Evolutionary conservation across 1,284 basidiomycete genomes (phyloP).

Genomic region (Phlebopus sp.): DNA sequence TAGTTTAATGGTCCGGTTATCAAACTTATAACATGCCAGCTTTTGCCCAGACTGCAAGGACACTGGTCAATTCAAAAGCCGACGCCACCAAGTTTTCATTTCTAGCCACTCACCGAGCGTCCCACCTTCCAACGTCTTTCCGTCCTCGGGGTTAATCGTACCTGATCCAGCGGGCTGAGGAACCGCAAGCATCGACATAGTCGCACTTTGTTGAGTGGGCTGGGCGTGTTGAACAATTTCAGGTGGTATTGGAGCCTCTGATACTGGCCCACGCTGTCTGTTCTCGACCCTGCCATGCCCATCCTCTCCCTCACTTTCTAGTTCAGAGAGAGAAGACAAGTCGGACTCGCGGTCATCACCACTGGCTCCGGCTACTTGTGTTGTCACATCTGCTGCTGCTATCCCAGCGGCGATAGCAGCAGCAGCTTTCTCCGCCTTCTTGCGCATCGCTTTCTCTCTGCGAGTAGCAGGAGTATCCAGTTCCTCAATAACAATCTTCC

Average conservation of each 20-base stretch:
- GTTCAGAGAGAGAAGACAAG: constrained; percentile 28
- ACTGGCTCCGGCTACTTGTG: constrained; percentile 8
- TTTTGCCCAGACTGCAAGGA: constrained; percentile 60
- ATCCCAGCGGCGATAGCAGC: constrained; percentile 17
- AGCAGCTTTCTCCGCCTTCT: constrained; percentile 41
- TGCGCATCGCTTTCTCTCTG: constrained; percentile 49
- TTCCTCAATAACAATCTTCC: constrained; percentile 59
- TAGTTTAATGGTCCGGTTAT: background rate
- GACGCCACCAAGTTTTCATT: constrained; percentile 7
- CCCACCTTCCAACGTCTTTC: constrained; percentile 42
- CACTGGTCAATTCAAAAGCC: constrained; percentile 2
- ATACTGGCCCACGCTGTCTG: background rate
- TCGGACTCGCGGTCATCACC: constrained; percentile 24
- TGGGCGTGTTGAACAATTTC: background rate
- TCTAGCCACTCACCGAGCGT: constrained; percentile 47
- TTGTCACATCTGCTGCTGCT: background rate
- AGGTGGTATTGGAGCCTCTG: constrained; percentile 3
- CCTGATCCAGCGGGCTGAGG: constrained; percentile 21
- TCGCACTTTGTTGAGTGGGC: constrained; percentile 3
- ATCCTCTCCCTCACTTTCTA: constrained; percentile 26
- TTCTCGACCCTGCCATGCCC: constrained; percentile 3
- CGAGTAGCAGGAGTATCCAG: constrained; percentile 67
- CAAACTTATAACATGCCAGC: constrained; percentile 33
- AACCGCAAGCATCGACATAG: constrained; percentile 1
- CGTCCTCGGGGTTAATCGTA: constrained; percentile 26